These are phyloP conservation scores for Ricinus communis DNA, from an alignment of 345 rosid species.

Conservation along the genomic window DNA sequence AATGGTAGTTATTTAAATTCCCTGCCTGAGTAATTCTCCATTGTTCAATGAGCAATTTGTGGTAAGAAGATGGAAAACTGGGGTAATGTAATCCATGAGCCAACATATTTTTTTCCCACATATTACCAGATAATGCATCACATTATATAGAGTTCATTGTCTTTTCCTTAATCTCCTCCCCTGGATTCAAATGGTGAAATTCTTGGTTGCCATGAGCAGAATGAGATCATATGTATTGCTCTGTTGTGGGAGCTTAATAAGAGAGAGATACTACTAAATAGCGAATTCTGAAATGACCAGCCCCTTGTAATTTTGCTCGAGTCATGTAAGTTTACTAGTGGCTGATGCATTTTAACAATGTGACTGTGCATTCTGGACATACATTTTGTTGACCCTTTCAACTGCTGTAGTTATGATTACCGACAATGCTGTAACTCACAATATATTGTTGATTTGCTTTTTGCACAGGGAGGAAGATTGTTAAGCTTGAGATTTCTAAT, in stretches of 20 bases:
- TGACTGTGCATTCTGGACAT: too few species aligned
- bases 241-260: too few species aligned
- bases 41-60: neutral
- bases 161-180: neutral
- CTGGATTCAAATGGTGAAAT: neutral
- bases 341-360: too few species aligned
- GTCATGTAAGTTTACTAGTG: too few species aligned
- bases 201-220: neutral
- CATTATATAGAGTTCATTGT: neutral
- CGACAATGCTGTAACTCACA: neutral
- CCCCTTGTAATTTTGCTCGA: neutral
- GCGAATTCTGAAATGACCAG: too few species aligned
- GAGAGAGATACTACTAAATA: neutral
- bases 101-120: neutral
- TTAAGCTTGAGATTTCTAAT: conserved; percentile 60
- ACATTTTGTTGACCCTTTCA: neutral
- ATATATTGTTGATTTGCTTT: neutral
- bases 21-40: neutral
- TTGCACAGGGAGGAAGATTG: conserved; percentile 54
- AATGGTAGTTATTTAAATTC: neutral
- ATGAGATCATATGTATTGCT: too few species aligned
- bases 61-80: neutral
- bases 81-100: neutral
- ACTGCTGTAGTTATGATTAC: neutral
- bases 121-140: neutral